Evolutionary conservation across 163 green algal species (phyloP), one percentile per base, ranked within the genome.

Genomic region (Trebouxia gelatinosa): DNA sequence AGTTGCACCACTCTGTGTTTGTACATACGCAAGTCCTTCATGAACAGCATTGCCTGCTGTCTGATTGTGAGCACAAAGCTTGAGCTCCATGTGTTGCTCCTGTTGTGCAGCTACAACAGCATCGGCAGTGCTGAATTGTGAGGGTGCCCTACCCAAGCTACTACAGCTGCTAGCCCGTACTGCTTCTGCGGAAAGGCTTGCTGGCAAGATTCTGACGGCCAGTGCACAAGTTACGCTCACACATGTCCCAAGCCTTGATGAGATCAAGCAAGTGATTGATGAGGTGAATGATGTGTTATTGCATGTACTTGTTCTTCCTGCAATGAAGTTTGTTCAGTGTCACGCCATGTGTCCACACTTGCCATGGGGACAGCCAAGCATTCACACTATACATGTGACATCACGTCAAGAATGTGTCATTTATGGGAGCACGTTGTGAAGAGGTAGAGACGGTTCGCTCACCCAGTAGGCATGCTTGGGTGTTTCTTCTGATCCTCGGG

Each of bases 91-190:
- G 40, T 51, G 50, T 40, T 38, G 5, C n/a, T n/a, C n/a, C n/a
- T n/a, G n/a, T n/a, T n/a, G 7, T 82, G 58, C 80, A 85, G 80
- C 74, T 26, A 76, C 64, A 29, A 82, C 75, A 66, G 85, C 80
- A 32, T 74, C 59, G 51, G 76, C 70, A 35, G 51, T 94, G 62
- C 76, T 94, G 61, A 72, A 70, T 0, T 78, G 78, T 35, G 82
- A 86, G 0, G 88, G 88, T 0, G 87, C 82, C 1, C 72, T 87
- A 23, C 84, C 89, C 3, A 66, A 74, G 38, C 82, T 94, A 70
- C 82, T 94, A 70, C 62, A 78, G 4, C 84, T 90, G 31, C 78
- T 83, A 17, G 82, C 39, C 0, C 32, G 59, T 5, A 71, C 70
- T 48, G 54, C 59, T 31, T 75, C 84, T 31, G 82, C 65, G 28